phyloP scores from a whole-genome alignment of 192 early-diverging fungal species.

The Dissophora globulifera region DNA sequence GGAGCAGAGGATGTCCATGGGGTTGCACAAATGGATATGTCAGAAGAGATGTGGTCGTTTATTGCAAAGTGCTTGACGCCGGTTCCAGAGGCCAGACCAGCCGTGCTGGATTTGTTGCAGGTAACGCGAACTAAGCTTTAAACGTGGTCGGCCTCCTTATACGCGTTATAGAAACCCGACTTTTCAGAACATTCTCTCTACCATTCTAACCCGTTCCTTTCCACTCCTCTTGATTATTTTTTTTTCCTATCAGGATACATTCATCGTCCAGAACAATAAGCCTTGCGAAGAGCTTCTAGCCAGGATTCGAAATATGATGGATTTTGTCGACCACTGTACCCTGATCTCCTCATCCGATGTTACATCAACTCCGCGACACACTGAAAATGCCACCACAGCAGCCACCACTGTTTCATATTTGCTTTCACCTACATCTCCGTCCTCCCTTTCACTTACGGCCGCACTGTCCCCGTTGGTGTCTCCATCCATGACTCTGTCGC shows the following conservation, averaged over 20 bases:
- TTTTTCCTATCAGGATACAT: constrained; percentile 34
- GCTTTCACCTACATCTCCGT: too few relatives aligned
- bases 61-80: constrained; percentile 38
- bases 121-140: background rate
- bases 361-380: too few relatives aligned
- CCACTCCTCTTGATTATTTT: background rate
- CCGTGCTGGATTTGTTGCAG: constrained; percentile 28
- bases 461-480: background rate
- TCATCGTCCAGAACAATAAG: constrained; percentile 14
- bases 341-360: constrained; percentile 15
- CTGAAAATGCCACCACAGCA: too few relatives aligned
- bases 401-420: too few relatives aligned
- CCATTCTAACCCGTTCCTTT: background rate
- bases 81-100: constrained; percentile 33
- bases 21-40: constrained; percentile 50
- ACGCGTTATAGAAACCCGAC: background rate
- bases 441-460: background rate
- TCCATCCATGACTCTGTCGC: constrained; percentile 27
- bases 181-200: too few relatives aligned
- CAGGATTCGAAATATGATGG: constrained; percentile 36
- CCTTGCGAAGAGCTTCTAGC: constrained; percentile 11
- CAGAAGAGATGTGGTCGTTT: constrained; percentile 44
- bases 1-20: too few relatives aligned
- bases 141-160: background rate
- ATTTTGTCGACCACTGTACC: constrained; percentile 42